Base-by-base conservation (phyloP, 2,329 filamentous ascomycete genomes). In the Ophiobolus disseminans region DNA sequence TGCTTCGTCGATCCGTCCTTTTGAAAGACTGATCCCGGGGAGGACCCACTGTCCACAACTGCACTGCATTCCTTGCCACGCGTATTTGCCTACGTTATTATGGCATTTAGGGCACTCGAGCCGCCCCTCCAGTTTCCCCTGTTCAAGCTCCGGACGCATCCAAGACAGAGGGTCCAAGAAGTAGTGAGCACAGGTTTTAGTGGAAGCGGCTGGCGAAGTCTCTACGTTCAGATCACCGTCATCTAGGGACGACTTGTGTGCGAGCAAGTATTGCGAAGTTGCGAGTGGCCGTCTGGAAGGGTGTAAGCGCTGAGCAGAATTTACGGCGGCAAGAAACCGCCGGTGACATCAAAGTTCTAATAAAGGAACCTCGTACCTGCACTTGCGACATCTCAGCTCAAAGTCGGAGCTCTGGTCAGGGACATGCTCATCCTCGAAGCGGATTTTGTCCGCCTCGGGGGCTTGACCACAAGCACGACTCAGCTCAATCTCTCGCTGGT, bases 61-160 rank as follows among this genome's bases (percentile, higher is more conserved):
- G 76, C 94, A 99, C 70, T 86, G 86, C 81, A 97, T 88, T 11
- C 94, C 94, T 71, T 95, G 91, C 94, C 94, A 99, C 42, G 93
- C 89, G 69, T 97, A 99, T 63, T 94, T 89, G 30, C 94, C 94
- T 38, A 97, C 85, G 42, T 90, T 91, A 31, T 89, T 86, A 37
- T 83, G 85, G 73, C 94, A 99, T 65, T 87, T 88, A 8, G 94
- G 93, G 66, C 94, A 99, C 49, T 86, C 83, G 23, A 99, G 79
- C 8, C 93, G 86, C 19, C 94, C 94, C 51, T 92, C 90, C 19
- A 97, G 80, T 53, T 87, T 84, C 21, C 90, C 91, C 64, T 89
- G 83, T 62, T 92, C 89, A n/a, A 99, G 84, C 63, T 87, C 86
- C 1, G 86, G 78, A 5, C 89, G 86, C 94, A 99, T 99, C 94